Conservation (phyloP, 257 asterid genomes). For the Ilex asprella region DNA sequence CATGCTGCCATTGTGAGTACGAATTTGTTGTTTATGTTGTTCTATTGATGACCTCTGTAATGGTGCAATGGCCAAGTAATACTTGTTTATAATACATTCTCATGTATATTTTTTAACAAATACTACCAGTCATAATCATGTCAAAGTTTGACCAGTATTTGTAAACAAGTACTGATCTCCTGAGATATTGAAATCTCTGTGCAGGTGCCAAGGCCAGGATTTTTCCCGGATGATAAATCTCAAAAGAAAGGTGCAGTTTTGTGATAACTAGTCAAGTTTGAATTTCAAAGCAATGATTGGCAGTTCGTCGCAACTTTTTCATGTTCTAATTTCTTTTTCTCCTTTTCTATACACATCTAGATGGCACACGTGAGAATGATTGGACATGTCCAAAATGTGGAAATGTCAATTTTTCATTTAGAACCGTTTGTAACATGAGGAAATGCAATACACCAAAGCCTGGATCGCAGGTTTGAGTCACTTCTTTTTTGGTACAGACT, state of each 20-base stretch:
- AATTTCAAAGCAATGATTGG: conserved; percentile 4
- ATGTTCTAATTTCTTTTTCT: neutral
- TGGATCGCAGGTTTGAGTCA: conserved; percentile 62
- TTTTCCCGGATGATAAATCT: conserved; percentile 52
- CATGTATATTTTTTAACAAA: too few relatives aligned
- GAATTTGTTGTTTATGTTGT: neutral
- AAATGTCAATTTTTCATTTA: conserved; percentile 75
- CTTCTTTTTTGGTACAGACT: neutral
- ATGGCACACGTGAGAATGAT: conserved; percentile 79
- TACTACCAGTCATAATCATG: neutral
- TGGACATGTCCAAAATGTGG: conserved; percentile 95
- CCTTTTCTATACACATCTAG: conserved; percentile 29
- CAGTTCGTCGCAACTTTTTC: conserved; percentile 6
- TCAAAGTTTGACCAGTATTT: too few relatives aligned
- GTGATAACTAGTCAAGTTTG: conserved; percentile 10
- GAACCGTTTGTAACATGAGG: conserved; percentile 91
- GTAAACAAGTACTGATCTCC: too few relatives aligned
- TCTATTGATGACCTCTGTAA: neutral
- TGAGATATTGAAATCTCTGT: conserved; percentile 2
- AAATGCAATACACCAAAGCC: conserved; percentile 93
- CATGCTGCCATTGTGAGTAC: conserved; percentile 54
- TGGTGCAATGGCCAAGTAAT: neutral
- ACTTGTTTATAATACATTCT: too few relatives aligned
- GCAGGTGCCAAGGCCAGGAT: conserved; percentile 75
- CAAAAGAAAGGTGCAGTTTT: conserved; percentile 47